Base-by-base conservation (phyloP, 768 basidiomycete species). In the Psilocybe cubensis region DNA sequence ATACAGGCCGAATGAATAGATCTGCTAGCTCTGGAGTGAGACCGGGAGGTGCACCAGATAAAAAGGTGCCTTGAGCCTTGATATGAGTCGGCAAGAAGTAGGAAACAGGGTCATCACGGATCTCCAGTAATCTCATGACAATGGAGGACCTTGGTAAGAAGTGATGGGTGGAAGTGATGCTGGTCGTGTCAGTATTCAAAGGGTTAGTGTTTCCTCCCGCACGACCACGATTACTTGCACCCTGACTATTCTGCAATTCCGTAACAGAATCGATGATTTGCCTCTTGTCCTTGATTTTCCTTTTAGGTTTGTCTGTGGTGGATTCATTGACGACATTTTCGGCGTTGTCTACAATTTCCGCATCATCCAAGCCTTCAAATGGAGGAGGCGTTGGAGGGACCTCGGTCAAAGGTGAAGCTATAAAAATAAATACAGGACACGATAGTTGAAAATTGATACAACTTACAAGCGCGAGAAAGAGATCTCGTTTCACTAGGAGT, bases 201-300 rank as follows among this genome's bases (percentile, higher is more conserved):
- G 82, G 84, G 27, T 68, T 68, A 43, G 80, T 79, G 21, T 83
- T 84, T 21, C 86, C 79, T 50, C 74, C 78, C 25, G 74, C 74
- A 25, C 81, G 79, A n/a, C 85, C 81, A 44, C 88, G 83, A 40
- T 85, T 82, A 49, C 84, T 81, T 49, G 79, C 76, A 5, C 76
- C 76, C 23, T 84, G 82, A 2, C 86, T 85, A 56, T 86, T 85
- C 41, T 82, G 80, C 42, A 95, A 82, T 71, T 98, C 95, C 6
- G 91, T 95, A 42, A 93, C 84, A n/a, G 84, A 82, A 70, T 98
- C 96, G 54, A 96, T 90, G 43, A 95, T 92, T 62, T 92, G 89
- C 72, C 90, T 96, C 80, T 88, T 92, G 66, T 89, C 87, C 62
- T 83, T 86, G 31, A 71, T 62, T 71, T 87, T 83, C 38, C 60